These are phyloP conservation scores for Pouteria glomerata DNA, from an alignment of 148 eudicot genomes.

Conservation along the genomic window DNA sequence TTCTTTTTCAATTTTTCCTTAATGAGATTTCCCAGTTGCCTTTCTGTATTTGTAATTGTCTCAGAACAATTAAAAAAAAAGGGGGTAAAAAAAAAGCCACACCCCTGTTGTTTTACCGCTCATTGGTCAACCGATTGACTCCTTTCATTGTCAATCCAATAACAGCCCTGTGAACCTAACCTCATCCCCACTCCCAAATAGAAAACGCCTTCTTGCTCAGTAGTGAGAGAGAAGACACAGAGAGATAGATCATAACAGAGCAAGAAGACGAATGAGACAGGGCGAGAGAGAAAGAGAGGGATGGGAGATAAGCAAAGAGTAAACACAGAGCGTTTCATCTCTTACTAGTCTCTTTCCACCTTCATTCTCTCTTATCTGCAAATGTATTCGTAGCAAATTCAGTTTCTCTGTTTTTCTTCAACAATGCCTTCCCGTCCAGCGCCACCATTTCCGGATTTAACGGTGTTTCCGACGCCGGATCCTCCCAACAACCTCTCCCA, in stretches of 20 bases:
- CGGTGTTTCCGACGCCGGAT: constrained; percentile 27
- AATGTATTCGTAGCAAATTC: not conserved
- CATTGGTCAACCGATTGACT: too few species aligned
- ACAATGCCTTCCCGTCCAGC: constrained; percentile 44
- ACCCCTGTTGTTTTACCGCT: too few species aligned
- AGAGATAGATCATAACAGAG: not conserved
- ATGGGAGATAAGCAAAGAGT: not conserved
- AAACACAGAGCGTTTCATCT: not conserved
- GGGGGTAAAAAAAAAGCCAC: too few species aligned
- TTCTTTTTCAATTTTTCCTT: too few species aligned
- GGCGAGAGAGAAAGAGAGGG: not conserved
- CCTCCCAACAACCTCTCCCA: constrained; percentile 22
- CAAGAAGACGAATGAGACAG: not conserved
- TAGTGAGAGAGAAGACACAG: not conserved
- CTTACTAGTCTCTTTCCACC: constrained; percentile 6
- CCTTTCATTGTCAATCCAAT: too few species aligned
- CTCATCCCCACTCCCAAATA: too few species aligned
- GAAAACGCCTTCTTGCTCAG: too few species aligned
- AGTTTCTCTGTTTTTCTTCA: constrained; percentile 3
- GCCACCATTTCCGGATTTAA: constrained; percentile 19
- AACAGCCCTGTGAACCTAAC: too few species aligned
- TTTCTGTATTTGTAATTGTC: too few species aligned
- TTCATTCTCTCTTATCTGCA: not conserved
- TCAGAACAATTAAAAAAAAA: too few species aligned
- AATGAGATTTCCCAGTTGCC: too few species aligned